A percentile compares a stretch with the other conserved stretches of the same genome.
Conservation (phyloP, 345 rosid species). For the Lepidium didymum region DNA sequence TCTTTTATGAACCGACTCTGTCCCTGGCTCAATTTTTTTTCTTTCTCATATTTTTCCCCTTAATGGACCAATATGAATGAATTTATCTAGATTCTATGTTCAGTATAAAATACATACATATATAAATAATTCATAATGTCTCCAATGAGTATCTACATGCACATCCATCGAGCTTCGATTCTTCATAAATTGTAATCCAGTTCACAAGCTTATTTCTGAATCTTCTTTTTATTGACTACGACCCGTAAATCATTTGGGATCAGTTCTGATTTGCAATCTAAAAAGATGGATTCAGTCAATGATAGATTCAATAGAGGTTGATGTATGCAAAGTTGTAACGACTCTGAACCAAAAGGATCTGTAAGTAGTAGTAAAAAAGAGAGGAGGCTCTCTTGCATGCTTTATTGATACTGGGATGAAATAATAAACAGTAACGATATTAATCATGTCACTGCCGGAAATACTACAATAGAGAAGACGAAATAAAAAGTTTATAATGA, state of each 20-base stretch:
- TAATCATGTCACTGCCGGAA: background rate
- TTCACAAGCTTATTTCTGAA: background rate
- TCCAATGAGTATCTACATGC: background rate
- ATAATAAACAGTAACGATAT: background rate
- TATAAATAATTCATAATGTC: constrained; percentile 8
- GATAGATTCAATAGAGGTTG: background rate
- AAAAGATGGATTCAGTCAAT: background rate
- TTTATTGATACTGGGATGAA: constrained; percentile 6
- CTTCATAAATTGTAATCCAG: background rate
- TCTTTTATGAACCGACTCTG: constrained; percentile 1
- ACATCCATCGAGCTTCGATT: no score
- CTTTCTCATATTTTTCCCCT: background rate
- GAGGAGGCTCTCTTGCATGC: background rate
- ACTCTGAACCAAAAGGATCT: background rate
- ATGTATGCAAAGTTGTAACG: background rate
- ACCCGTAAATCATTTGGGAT: background rate
- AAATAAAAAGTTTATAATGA: background rate
- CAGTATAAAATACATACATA: background rate
- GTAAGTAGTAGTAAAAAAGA: background rate
- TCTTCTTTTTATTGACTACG: background rate
- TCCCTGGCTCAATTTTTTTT: background rate
- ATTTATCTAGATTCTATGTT: constrained; percentile 21
- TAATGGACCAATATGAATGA: constrained; percentile 1
- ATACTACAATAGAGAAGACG: background rate
- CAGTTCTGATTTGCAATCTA: background rate